Evolutionary conservation across 2,329 filamentous ascomycete species (phyloP), one percentile per base, ranked within the genome.

Genomic region (Aureobasidium zeae): DNA sequence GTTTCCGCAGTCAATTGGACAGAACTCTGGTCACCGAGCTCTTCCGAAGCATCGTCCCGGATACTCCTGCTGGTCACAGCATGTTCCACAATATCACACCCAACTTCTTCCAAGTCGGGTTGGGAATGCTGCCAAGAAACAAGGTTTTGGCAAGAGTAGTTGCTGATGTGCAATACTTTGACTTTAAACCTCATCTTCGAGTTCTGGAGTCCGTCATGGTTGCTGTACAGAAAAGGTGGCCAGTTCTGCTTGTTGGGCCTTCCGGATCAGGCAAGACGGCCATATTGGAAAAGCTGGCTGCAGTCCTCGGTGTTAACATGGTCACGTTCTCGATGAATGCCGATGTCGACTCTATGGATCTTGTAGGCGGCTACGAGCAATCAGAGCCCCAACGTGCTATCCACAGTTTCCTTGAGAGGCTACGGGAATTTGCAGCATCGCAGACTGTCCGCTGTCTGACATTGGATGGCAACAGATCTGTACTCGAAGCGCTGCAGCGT

Each of bases 341-440:
- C 5, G 93, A 98, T 55, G 84, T 94, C 32, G 91, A 98, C 61
- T 88, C 89, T 1, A 94, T 94, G 79, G 91, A 98, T 63, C 76
- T 98, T 45, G 86, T 98, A 45, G 91, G 91, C 56, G 91, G 91
- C 0, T 98, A 94, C 57, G 91, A 98, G 61, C 91, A 98, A 63
- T 80, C 86, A 13, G 91, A 98, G 58, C 79, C 85, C 16, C 72
- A 83, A 39, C 75, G 89, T 44, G 77, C 83, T 49, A 69, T 85
- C 4, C 79, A 82, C 43, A 67, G 70, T n/a, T 70, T 77, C 51
- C 57, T 81, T 5, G 61, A 68, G 19, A 67, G 74, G 35, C 57
- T 84, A 8, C 30, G 24, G 25, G 32, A 13, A 5, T 46, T 33
- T 24, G 28, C 32, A 8, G 43, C 33, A 5, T 13, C 25, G 20